Percentiles rank a stretch among this genome's conserved stretches.
These are phyloP conservation scores for Monosporascus cannonballus DNA, from an alignment of 2,329 filamentous ascomycete species.

Conservation along the genomic window DNA sequence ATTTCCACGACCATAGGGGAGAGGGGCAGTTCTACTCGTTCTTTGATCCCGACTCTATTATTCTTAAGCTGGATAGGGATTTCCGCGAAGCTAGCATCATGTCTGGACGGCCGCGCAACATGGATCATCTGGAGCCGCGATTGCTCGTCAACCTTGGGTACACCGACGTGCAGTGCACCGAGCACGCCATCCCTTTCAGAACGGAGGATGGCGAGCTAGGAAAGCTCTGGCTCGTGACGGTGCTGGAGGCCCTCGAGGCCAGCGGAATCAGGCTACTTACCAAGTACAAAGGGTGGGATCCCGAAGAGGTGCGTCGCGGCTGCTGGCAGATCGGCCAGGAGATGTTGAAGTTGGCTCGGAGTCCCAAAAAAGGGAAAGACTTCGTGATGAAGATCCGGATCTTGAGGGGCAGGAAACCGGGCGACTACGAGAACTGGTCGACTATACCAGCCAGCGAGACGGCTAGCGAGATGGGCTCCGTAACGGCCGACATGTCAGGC, in stretches of 20 bases:
- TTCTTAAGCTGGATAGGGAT: conserved; percentile 35
- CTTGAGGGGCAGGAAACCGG: conserved; percentile 45
- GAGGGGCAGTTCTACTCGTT: conserved; percentile 29
- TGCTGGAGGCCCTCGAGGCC: conserved; percentile 46
- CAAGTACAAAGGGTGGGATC: conserved; percentile 45
- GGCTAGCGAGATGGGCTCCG: conserved; percentile 14
- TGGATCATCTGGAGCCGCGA: conserved; percentile 38
- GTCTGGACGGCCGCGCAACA: conserved; percentile 39
- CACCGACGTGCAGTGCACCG: conserved; percentile 41
- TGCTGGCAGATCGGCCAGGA: conserved; percentile 43
- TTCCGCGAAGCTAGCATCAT: conserved; percentile 36
- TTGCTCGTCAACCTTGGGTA: conserved; percentile 44
- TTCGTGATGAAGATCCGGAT: conserved; percentile 43
- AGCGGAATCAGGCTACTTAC: conserved; percentile 44
- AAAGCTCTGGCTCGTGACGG: conserved; percentile 48
- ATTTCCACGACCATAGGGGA: conserved; percentile 43
- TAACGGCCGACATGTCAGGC: conserved; percentile 15
- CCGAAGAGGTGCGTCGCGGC: conserved; percentile 39
- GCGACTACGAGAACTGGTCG: conserved; percentile 21
- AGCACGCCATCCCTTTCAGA: conserved; percentile 44
- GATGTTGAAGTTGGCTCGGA: conserved; percentile 41
- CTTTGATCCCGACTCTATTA: conserved; percentile 40
- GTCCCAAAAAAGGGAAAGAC: conserved; percentile 33
- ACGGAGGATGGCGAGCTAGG: conserved; percentile 39
- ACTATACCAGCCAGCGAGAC: conserved; percentile 17